A percentile compares a stretch with the other conserved stretches of the same genome.
Evolutionary conservation across 2,329 filamentous ascomycete genomes (phyloP).

Genomic region (Nemania sp.): DNA sequence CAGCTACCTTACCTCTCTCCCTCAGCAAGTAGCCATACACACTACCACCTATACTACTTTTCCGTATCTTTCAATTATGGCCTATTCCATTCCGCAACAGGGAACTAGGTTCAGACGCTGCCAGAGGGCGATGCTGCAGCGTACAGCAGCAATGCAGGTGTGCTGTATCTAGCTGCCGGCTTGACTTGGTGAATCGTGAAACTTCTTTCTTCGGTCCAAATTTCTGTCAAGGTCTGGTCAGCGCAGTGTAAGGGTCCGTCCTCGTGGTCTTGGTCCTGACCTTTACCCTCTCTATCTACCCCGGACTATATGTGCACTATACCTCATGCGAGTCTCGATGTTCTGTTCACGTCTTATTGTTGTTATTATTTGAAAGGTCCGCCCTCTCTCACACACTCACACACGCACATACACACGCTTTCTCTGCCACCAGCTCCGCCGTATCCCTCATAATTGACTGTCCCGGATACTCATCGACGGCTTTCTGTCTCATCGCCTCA

Average conservation of each 20-base stretch:
- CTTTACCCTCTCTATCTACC: background rate
- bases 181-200: constrained; percentile 15
- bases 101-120: constrained; percentile 21
- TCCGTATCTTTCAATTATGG: constrained; percentile 17
- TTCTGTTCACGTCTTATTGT: constrained; percentile 17
- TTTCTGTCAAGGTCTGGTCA: constrained; percentile 9
- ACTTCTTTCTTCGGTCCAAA: constrained; percentile 9
- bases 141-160: background rate
- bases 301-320: constrained; percentile 23
- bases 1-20: constrained; percentile 9
- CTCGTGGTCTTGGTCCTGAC: constrained; percentile 13
- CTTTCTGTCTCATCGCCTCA: constrained; percentile 22
- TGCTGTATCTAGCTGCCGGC: background rate
- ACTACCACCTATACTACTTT: background rate
- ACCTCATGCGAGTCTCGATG: constrained; percentile 19
- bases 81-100: constrained; percentile 17
- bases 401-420: constrained; percentile 20
- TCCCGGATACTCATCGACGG: constrained; percentile 21
- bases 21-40: constrained; percentile 4
- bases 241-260: constrained; percentile 13
- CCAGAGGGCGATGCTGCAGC: constrained; percentile 14
- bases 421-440: constrained; percentile 17
- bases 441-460: constrained; percentile 32
- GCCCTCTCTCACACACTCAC: too few relatives aligned
- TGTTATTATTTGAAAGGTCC: constrained; percentile 7